Evolutionary conservation across 495 filamentous ascomycete species (phyloP).

Genomic region (Penicillium steckii): DNA sequence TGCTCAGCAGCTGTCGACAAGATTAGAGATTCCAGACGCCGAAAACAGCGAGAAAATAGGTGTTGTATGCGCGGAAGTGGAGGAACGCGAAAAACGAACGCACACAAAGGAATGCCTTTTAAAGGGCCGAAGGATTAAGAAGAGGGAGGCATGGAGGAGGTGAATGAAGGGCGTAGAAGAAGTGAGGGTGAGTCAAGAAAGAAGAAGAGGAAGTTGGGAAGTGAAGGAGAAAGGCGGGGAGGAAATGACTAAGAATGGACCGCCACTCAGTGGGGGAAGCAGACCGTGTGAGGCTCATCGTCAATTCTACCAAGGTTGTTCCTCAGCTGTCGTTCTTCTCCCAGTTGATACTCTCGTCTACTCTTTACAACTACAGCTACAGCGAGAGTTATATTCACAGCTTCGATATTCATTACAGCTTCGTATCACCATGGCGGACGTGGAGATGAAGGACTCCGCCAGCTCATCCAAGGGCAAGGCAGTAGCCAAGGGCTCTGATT

Average conservation of each 20-base stretch:
- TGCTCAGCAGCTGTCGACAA: constrained; percentile 39
- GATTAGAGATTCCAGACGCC: constrained; percentile 21
- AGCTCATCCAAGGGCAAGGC: constrained; percentile 58
- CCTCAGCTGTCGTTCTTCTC: not conserved
- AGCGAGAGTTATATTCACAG: constrained; percentile 1
- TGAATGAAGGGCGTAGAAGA: constrained; percentile 1
- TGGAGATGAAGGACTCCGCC: constrained; percentile 90
- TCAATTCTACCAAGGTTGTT: not conserved
- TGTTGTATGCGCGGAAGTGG: constrained; percentile 3
- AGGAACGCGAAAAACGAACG: constrained; percentile 6
- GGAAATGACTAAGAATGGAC: constrained; percentile 22
- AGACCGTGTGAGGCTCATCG: not conserved
- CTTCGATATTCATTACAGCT: not conserved
- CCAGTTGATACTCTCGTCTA: not conserved
- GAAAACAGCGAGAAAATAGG: constrained; percentile 15
- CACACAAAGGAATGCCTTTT: constrained; percentile 11
- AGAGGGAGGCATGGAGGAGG: not conserved
- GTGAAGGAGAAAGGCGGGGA: constrained; percentile 15
- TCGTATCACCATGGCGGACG: constrained; percentile 74
- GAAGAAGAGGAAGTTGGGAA: too few relatives aligned
- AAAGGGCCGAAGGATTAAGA: constrained; percentile 12
- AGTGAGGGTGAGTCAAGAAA: constrained; percentile 1
- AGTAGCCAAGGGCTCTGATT: constrained; percentile 54
- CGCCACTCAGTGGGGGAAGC: constrained; percentile 7
- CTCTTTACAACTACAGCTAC: not conserved